Percentiles rank a stretch among this genome's conserved stretches.
These are phyloP conservation scores for Tetraselmis chui DNA, from an alignment of 139 green algal genomes.

Conservation along the genomic window DNA sequence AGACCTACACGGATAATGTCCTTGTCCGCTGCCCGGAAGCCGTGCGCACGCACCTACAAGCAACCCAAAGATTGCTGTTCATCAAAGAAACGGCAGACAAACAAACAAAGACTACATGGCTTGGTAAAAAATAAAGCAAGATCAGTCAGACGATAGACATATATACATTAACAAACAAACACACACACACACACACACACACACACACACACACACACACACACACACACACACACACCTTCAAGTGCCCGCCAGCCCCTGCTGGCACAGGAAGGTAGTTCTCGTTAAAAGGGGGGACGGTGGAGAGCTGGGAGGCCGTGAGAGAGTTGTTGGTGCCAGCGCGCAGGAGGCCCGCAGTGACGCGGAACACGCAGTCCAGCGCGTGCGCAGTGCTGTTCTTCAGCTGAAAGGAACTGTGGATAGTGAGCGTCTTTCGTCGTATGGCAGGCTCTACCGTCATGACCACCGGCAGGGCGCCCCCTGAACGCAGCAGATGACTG, in stretches of 20 bases:
- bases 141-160: too few species aligned
- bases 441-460: slow-evolving; percentile 26
- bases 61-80: neutral
- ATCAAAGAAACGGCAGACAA: too few species aligned
- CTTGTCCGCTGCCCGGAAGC: slow-evolving; percentile 34
- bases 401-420: slow-evolving; percentile 33
- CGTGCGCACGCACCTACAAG: slow-evolving; percentile 37
- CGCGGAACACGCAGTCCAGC: slow-evolving; percentile 29
- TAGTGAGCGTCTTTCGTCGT: slow-evolving; percentile 19
- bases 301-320: slow-evolving; percentile 15
- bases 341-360: slow-evolving; percentile 1
- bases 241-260: slow-evolving; percentile 14
- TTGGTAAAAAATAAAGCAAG: too few species aligned
- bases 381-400: slow-evolving; percentile 30
- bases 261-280: slow-evolving; percentile 32
- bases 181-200: too few species aligned
- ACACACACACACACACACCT: too few species aligned
- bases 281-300: neutral
- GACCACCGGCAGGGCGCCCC: slow-evolving; percentile 17
- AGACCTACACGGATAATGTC: slow-evolving; percentile 32
- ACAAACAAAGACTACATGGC: too few species aligned
- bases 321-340: slow-evolving; percentile 3
- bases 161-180: too few species aligned
- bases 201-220: too few species aligned
- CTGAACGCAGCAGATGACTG: neutral